These are phyloP conservation scores for Pythium folliculosum DNA, from an alignment of 352 stramenopile genomes.

Conservation along the genomic window DNA sequence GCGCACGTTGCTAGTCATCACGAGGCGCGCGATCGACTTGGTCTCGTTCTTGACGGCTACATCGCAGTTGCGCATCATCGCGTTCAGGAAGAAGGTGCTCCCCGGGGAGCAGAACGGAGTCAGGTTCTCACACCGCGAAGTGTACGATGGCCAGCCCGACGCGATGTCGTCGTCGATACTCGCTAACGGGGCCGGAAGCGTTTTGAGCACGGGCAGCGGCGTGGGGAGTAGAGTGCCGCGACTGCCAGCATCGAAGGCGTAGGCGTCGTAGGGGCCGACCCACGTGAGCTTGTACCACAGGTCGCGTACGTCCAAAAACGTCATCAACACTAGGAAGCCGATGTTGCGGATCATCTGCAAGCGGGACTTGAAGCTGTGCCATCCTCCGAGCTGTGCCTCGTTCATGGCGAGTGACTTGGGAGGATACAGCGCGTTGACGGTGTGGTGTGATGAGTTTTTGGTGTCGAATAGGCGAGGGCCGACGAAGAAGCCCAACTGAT, in stretches of 20 bases:
- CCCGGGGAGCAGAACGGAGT: constrained; percentile 3
- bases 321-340: neutral
- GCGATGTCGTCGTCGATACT: neutral
- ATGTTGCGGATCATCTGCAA: constrained; percentile 3
- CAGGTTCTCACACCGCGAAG: constrained; percentile 11
- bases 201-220: constrained; percentile 1
- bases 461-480: too few species aligned
- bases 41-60: neutral
- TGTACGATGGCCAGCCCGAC: constrained; percentile 20
- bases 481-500: too few species aligned
- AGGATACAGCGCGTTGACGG: neutral
- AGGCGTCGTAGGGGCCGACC: constrained; percentile 32
- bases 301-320: constrained; percentile 27
- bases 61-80: constrained; percentile 6
- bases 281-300: constrained; percentile 35
- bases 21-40: constrained; percentile 4
- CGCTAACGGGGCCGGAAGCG: neutral
- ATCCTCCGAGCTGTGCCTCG: neutral
- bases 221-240: constrained; percentile 18
- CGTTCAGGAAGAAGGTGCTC: constrained; percentile 15
- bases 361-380: neutral
- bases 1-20: constrained; percentile 10
- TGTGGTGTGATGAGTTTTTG: too few species aligned
- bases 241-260: constrained; percentile 25
- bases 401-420: neutral